Evolutionary conservation across 2,329 filamentous ascomycete species (phyloP).

Genomic region (Trichoderma simmonsii): DNA sequence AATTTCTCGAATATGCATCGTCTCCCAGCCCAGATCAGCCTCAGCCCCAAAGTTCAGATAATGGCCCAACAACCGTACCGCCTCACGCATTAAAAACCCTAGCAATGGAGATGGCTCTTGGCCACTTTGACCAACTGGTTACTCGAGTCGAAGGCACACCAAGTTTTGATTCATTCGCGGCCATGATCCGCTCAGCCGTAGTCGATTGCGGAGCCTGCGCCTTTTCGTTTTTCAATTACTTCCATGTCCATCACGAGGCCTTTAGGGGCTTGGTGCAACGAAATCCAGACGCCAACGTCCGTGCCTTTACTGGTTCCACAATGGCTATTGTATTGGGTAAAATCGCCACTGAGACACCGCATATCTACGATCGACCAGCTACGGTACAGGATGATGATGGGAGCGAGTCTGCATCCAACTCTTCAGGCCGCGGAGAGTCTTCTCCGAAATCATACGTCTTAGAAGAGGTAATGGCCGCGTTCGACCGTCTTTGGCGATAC

Average conservation of each 20-base stretch:
- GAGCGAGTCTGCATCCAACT: background rate
- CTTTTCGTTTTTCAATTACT: conserved; percentile 59
- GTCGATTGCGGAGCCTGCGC: conserved; percentile 51
- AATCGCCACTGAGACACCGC: conserved; percentile 48
- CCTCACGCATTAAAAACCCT: conserved; percentile 40
- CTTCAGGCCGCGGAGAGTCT: conserved; percentile 1
- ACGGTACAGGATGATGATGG: background rate
- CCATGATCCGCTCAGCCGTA: conserved; percentile 47
- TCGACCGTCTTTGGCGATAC: conserved; percentile 58
- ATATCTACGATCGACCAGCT: conserved; percentile 41
- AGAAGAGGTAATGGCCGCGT: conserved; percentile 41
- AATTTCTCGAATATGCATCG: conserved; percentile 39
- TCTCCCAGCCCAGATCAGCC: background rate
- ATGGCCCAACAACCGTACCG: background rate
- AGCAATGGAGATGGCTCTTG: conserved; percentile 54
- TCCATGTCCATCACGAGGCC: conserved; percentile 50
- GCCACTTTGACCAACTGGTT: conserved; percentile 73
- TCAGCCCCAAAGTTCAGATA: background rate
- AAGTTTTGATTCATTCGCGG: conserved; percentile 56
- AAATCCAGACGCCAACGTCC: conserved; percentile 55
- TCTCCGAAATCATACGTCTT: conserved; percentile 30
- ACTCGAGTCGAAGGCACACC: conserved; percentile 67
- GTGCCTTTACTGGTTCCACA: conserved; percentile 48
- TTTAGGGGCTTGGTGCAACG: conserved; percentile 65
- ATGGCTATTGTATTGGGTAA: conserved; percentile 51